Percentiles rank a stretch among this genome's conserved stretches.
Evolutionary conservation across 2,329 filamentous ascomycete species (phyloP).

Genomic region (Periconia sp.): DNA sequence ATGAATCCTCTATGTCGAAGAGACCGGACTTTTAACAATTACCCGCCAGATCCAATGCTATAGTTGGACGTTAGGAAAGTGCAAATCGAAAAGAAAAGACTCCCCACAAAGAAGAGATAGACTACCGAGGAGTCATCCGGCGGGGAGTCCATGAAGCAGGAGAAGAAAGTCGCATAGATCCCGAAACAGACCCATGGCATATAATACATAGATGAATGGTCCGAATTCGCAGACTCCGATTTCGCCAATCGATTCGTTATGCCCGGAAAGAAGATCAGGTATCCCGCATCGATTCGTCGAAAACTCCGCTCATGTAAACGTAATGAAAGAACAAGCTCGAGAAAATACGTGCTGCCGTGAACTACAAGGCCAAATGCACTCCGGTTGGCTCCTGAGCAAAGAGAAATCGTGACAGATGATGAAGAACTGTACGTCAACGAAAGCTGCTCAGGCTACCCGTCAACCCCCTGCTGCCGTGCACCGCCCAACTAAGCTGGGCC

Average conservation of each 20-base stretch:
- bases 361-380: constrained; percentile 9
- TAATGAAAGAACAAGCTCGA: constrained; percentile 27
- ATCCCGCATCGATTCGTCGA: constrained; percentile 44
- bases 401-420: constrained; percentile 35
- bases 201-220: constrained; percentile 45
- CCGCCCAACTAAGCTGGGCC: constrained; percentile 35
- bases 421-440: constrained; percentile 29
- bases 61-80: constrained; percentile 3
- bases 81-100: constrained; percentile 9
- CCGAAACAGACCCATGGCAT: constrained; percentile 39
- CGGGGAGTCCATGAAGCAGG: constrained; percentile 32
- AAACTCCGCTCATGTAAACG: constrained; percentile 33
- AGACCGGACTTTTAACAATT: constrained; percentile 18
- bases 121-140: constrained; percentile 23
- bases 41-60: constrained; percentile 20
- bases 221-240: constrained; percentile 39
- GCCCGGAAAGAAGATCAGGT: constrained; percentile 37
- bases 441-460: constrained; percentile 37
- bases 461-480: constrained; percentile 14
- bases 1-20: constrained; percentile 17
- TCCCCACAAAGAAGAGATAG: constrained; percentile 13
- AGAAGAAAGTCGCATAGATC: constrained; percentile 30
- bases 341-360: not conserved
- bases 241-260: constrained; percentile 44
- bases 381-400: constrained; percentile 34